A percentile compares a stretch with the other conserved stretches of the same genome.
phyloP scores from a whole-genome alignment of 441 rosid genomes.

The Jatropha podagrica region DNA sequence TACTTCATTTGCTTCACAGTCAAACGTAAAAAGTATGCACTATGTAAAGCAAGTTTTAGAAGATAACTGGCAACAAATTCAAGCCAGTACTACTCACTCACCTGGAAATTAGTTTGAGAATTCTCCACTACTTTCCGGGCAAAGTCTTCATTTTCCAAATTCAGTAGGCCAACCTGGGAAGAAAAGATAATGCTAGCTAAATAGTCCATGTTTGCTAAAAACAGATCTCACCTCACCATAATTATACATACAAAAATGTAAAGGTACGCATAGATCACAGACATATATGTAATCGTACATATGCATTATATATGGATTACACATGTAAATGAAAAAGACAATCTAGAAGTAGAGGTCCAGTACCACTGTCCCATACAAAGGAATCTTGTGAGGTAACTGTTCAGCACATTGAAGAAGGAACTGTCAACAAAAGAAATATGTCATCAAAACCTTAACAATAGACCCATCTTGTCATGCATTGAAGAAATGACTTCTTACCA shows the following conservation, averaged over 20 bases:
- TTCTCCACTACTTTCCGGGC: conserved; percentile 60
- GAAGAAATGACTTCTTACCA: neutral
- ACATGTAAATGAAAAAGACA: neutral
- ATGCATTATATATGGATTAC: neutral
- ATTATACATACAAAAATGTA: neutral
- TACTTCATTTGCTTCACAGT: conserved; percentile 1
- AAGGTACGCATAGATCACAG: neutral
- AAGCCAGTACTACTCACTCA: conserved; percentile 40
- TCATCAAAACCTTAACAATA: neutral
- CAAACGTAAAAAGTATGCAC: neutral
- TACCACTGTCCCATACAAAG: conserved; percentile 91
- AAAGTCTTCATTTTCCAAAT: conserved; percentile 94
- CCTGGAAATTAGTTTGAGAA: conserved; percentile 73
- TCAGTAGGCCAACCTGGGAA: conserved; percentile 74
- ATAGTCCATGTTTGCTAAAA: neutral
- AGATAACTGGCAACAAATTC: conserved; percentile 10
- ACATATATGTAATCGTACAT: neutral
- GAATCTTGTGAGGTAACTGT: conserved; percentile 95
- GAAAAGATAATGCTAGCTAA: conserved; percentile 15
- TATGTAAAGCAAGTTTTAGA: neutral
- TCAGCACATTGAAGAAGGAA: conserved; percentile 79
- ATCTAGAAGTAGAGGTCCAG: conserved; percentile 24
- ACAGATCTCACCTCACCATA: neutral
- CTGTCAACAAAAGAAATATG: conserved; percentile 41
- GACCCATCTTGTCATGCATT: neutral